Evolutionary conservation across 306 rosid species (phyloP).

Genomic region (Ormosia semicastrata): DNA sequence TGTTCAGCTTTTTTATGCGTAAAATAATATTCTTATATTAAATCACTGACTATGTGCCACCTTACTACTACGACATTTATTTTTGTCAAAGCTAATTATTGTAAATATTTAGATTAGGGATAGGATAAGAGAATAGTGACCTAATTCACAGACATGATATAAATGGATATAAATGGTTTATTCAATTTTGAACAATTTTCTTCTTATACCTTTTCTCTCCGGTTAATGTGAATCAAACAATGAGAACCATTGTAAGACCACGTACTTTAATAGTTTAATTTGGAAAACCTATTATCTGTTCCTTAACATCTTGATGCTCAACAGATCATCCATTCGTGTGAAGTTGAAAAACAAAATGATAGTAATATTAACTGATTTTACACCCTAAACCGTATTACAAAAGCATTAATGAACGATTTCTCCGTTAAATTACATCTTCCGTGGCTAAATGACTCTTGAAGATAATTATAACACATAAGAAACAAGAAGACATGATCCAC

Average conservation of each 20-base stretch:
- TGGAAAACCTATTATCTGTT: not conserved
- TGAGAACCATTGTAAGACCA: not conserved
- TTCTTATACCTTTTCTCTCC: not conserved
- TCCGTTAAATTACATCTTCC: constrained; percentile 13
- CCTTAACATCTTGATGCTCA: not conserved
- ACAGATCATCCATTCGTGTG: not conserved
- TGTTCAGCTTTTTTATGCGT: too few relatives aligned
- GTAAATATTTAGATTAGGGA: not conserved
- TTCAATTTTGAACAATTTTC: not conserved
- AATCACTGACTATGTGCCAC: too few relatives aligned
- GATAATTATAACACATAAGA: not conserved
- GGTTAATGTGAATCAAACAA: not conserved
- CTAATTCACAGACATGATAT: too few relatives aligned
- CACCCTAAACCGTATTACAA: not conserved
- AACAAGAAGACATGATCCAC: not conserved
- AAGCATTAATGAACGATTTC: not conserved
- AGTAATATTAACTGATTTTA: not conserved
- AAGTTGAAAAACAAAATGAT: not conserved
- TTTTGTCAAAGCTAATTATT: too few relatives aligned
- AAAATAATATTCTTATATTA: too few relatives aligned
- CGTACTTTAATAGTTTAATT: not conserved
- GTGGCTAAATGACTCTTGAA: not conserved
- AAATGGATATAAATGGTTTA: too few relatives aligned
- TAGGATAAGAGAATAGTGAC: not conserved
- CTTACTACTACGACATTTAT: too few relatives aligned